A percentile compares a stretch with the other conserved stretches of the same genome.
phyloP scores from a whole-genome alignment of 1,284 basidiomycete genomes.

The Puccinia horiana region DNA sequence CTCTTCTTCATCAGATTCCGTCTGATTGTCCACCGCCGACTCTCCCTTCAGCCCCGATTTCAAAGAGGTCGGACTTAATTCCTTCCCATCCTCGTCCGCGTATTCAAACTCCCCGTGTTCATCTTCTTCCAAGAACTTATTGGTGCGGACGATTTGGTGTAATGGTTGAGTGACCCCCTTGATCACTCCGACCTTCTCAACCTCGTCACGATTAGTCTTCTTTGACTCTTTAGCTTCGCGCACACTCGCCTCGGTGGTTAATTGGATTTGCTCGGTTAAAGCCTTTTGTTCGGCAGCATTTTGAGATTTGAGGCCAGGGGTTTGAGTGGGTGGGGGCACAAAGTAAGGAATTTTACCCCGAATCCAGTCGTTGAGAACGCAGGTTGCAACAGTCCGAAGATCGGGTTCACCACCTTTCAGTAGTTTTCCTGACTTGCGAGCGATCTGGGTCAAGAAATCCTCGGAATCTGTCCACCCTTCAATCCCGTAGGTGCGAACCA shows the following conservation, averaged over 20 bases:
- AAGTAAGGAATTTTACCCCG: conserved; percentile 90
- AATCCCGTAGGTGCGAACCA: conserved; percentile 84
- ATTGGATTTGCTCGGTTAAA: conserved; percentile 51
- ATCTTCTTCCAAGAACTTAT: conserved; percentile 63
- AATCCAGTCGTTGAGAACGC: conserved; percentile 96
- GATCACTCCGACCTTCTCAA: conserved; percentile 59
- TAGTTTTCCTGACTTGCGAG: conserved; percentile 85
- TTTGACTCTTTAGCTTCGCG: conserved; percentile 54
- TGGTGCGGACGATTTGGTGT: conserved; percentile 64
- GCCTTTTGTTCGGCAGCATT: conserved; percentile 50
- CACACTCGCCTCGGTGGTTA: conserved; percentile 30
- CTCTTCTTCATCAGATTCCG: conserved; percentile 11
- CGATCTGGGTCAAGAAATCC: conserved; percentile 79
- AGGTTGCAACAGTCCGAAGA: conserved; percentile 87
- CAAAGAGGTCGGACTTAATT: conserved; percentile 50
- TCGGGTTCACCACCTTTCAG: conserved; percentile 94
- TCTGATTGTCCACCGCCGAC: conserved; percentile 60
- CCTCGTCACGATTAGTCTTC: conserved; percentile 51
- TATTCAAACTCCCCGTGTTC: conserved; percentile 57
- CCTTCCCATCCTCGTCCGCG: conserved; percentile 63
- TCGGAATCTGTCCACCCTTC: conserved; percentile 64
- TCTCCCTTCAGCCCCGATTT: conserved; percentile 25
- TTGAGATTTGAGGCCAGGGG: conserved; percentile 48
- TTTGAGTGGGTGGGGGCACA: conserved; percentile 68
- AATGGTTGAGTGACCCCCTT: conserved; percentile 66